phyloP scores from a whole-genome alignment of 2,329 filamentous ascomycete species.

The Fonsecaea monophora region DNA sequence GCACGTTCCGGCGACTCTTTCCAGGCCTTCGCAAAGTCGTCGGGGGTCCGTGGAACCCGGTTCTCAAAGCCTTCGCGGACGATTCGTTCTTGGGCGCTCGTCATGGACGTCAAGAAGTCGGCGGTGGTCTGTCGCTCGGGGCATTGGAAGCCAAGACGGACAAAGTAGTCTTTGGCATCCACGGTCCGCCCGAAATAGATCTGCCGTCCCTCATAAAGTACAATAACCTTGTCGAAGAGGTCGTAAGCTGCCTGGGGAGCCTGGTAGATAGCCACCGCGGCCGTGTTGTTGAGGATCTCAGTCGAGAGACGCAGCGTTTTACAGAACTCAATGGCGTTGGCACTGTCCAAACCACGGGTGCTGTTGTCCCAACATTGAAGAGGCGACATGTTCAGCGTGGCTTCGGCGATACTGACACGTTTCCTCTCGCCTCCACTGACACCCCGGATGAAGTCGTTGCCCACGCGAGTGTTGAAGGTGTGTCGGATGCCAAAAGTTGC shows the following conservation, averaged over 20 bases:
- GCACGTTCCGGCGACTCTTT: slow-evolving; percentile 59
- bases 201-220: slow-evolving; percentile 77
- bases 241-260: slow-evolving; percentile 61
- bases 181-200: slow-evolving; percentile 75
- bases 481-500: slow-evolving; percentile 59
- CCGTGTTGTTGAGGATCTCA: slow-evolving; percentile 57
- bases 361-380: slow-evolving; percentile 57
- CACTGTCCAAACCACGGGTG: slow-evolving; percentile 61
- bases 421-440: slow-evolving; percentile 69
- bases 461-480: slow-evolving; percentile 57
- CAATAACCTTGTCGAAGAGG: slow-evolving; percentile 75
- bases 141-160: slow-evolving; percentile 72
- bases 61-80: slow-evolving; percentile 66
- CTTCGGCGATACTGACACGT: slow-evolving; percentile 66
- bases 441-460: slow-evolving; percentile 66
- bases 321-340: slow-evolving; percentile 66
- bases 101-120: slow-evolving; percentile 75
- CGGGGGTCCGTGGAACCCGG: slow-evolving; percentile 69
- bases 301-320: slow-evolving; percentile 59
- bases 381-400: slow-evolving; percentile 53
- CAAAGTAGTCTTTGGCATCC: slow-evolving; percentile 70
- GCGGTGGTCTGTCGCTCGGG: slow-evolving; percentile 72
- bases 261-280: slow-evolving; percentile 66
- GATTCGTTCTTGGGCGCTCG: slow-evolving; percentile 67
- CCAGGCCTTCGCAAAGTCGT: slow-evolving; percentile 69